Percentiles rank a stretch among this genome's conserved stretches.
Evolutionary conservation across 1,139 yeast species (phyloP).

Genomic region (Scheffersomyces illinoinensis): DNA sequence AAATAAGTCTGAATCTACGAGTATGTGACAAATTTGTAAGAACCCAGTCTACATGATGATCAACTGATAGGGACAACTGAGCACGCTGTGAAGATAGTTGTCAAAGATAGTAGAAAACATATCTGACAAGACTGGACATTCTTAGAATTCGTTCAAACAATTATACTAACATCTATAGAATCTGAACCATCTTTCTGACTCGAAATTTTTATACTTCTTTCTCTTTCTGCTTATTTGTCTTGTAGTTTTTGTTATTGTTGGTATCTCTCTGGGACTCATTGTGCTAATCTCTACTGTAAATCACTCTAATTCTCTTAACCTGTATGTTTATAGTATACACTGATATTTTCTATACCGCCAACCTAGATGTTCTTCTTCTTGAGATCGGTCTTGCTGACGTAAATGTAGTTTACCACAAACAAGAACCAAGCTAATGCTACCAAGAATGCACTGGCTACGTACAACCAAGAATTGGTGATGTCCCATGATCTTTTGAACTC

Average conservation of each 20-base stretch:
- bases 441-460: slow-evolving; percentile 66
- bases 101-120: slow-evolving; percentile 25
- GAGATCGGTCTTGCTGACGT: slow-evolving; percentile 35
- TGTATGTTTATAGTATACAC: slow-evolving; percentile 1
- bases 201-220: not conserved
- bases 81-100: slow-evolving; percentile 24
- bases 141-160: not conserved
- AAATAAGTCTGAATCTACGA: not conserved
- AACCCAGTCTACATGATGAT: slow-evolving; percentile 18
- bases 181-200: not conserved
- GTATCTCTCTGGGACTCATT: not conserved
- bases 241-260: not conserved
- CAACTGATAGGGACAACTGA: slow-evolving; percentile 44
- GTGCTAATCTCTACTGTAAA: slow-evolving; percentile 3
- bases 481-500: slow-evolving; percentile 95
- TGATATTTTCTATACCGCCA: not conserved
- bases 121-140: slow-evolving; percentile 4
- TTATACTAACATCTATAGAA: not conserved
- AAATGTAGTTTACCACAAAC: slow-evolving; percentile 69
- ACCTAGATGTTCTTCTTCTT: slow-evolving; percentile 32
- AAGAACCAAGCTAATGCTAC: slow-evolving; percentile 76
- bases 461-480: slow-evolving; percentile 91
- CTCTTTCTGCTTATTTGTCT: not conserved
- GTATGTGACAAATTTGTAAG: not conserved
- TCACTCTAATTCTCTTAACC: not conserved